Percentiles rank a stretch among this genome's conserved stretches.
These are phyloP conservation scores for Exophiala calicioides DNA, from an alignment of 2,329 filamentous ascomycete species.

Conservation along the genomic window DNA sequence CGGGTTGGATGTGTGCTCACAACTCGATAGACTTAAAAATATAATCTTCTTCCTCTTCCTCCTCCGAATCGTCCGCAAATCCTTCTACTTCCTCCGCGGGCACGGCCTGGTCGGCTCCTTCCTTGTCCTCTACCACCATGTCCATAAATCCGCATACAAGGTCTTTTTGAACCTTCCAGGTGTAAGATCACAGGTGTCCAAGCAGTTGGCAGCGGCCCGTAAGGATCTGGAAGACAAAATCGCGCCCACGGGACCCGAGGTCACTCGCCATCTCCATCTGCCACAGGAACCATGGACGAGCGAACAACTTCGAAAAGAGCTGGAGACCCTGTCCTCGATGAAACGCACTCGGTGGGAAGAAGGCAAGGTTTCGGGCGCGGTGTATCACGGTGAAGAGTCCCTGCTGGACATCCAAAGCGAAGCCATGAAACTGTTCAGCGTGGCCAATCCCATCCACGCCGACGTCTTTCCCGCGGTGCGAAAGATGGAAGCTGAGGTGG, in stretches of 20 bases:
- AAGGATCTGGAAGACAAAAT: slow-evolving; percentile 81
- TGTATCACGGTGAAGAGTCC: slow-evolving; percentile 89
- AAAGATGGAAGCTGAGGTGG: slow-evolving; percentile 99
- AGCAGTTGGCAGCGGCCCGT: slow-evolving; percentile 78
- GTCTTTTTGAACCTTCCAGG: slow-evolving; percentile 84
- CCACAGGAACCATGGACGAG: slow-evolving; percentile 81
- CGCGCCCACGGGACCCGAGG: slow-evolving; percentile 68
- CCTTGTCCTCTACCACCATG: slow-evolving; percentile 69
- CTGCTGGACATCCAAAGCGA: slow-evolving; percentile 84
- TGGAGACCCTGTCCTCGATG: slow-evolving; percentile 77
- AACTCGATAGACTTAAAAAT: slow-evolving; percentile 68
- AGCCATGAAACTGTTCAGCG: slow-evolving; percentile 90
- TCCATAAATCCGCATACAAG: slow-evolving; percentile 75
- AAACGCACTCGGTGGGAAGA: slow-evolving; percentile 97
- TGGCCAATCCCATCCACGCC: slow-evolving; percentile 94
- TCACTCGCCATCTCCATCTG: slow-evolving; percentile 72
- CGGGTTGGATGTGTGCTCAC: not conserved
- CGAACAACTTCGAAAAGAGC: slow-evolving; percentile 76
- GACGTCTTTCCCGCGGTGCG: slow-evolving; percentile 97
- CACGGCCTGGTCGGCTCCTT: slow-evolving; percentile 81
- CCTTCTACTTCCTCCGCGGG: slow-evolving; percentile 81
- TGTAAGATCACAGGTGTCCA: slow-evolving; percentile 80
- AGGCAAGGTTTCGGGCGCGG: slow-evolving; percentile 87
- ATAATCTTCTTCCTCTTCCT: slow-evolving; percentile 87
- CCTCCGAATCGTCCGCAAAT: slow-evolving; percentile 76